These are phyloP conservation scores for Mycosarcoma maydis DNA, from an alignment of 1,284 basidiomycete genomes.

Conservation along the genomic window DNA sequence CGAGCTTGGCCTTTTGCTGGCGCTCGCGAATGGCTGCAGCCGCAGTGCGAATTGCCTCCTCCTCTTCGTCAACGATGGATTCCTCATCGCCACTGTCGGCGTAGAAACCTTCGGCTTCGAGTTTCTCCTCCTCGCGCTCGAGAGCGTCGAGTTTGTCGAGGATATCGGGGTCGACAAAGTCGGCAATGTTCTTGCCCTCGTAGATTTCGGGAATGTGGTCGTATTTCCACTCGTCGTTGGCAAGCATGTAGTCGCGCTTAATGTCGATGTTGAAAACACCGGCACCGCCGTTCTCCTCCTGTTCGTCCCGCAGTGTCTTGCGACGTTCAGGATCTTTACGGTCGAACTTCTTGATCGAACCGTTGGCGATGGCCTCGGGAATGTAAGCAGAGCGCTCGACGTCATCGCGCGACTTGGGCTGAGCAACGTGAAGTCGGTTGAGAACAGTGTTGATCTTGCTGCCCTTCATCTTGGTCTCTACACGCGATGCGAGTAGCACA, in stretches of 20 bases:
- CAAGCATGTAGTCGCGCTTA: slow-evolving; percentile 84
- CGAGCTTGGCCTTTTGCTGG: slow-evolving; percentile 75
- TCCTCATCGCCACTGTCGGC: slow-evolving; percentile 81
- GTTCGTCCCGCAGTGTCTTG: slow-evolving; percentile 62
- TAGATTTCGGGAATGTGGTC: slow-evolving; percentile 95
- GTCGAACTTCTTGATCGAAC: slow-evolving; percentile 60
- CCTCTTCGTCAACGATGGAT: slow-evolving; percentile 86
- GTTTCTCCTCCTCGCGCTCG: slow-evolving; percentile 93
- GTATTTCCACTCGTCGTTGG: slow-evolving; percentile 93
- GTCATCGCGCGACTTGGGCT: slow-evolving; percentile 62
- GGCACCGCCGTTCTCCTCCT: slow-evolving; percentile 65
- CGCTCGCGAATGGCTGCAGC: slow-evolving; percentile 75
- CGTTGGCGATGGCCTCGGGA: slow-evolving; percentile 53
- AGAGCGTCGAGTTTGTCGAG: slow-evolving; percentile 94
- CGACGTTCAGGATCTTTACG: slow-evolving; percentile 58
- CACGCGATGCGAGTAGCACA: slow-evolving; percentile 59
- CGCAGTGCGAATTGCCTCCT: slow-evolving; percentile 81
- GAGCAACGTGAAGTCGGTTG: slow-evolving; percentile 64
- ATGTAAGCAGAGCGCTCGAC: slow-evolving; percentile 59
- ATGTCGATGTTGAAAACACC: slow-evolving; percentile 66
- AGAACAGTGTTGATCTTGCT: slow-evolving; percentile 63
- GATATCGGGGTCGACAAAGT: slow-evolving; percentile 99
- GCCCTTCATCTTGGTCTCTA: slow-evolving; percentile 64
- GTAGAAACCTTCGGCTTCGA: slow-evolving; percentile 95
- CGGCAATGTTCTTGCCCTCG: slow-evolving; percentile 98